Base-by-base conservation (phyloP, 345 rosid genomes). In the Populus euphratica region DNA sequence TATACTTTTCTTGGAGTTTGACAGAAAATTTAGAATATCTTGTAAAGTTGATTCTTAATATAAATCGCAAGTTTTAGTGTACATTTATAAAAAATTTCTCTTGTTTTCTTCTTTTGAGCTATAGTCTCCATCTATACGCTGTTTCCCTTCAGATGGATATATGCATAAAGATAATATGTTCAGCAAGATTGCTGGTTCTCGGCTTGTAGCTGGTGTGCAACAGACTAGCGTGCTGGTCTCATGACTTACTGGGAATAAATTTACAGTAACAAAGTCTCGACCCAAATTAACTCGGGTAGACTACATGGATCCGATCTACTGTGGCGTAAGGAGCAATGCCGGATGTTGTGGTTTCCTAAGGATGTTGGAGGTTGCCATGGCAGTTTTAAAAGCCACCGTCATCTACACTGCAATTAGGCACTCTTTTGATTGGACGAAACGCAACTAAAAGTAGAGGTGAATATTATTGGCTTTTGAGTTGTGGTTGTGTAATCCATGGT, bases 1-100 rank as follows among this genome's bases (percentile, higher is more conserved):
- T 21, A 81, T 96, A 85, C 79, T 96, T 80, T 92, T 86, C 89
- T 78, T 96, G 87, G 97, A 91, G 83, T 90, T 96, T 78, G 89
- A 86, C 68, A 78, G 81, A 74, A 74, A 67, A 75, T 79, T 75
- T 62, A 84, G 84, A 82, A 73, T 52, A 41, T 67, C 83, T 43
- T 89, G 89, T 90, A 86, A 83, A 82, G 85, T 69, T 76, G 85
- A 75, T 77, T 79, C 87, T 14, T 86, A 73, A 86, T 85, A 65
- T 81, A 69, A 56, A 43, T 0, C 47, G 2, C 47, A 61, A 47
- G 38, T 21, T 29, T 71, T 49, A 70, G 47, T 63, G 70, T 33
- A 23, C n/a, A 69, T 52, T 21, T 43, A 13, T 18, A 2, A 5
- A n/a, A 49, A 11, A 0, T 1, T 38, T 38, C 39, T 7, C 39